phyloP scores from a whole-genome alignment of 805 yeast species.

The Candida arabinofermentans region DNA sequence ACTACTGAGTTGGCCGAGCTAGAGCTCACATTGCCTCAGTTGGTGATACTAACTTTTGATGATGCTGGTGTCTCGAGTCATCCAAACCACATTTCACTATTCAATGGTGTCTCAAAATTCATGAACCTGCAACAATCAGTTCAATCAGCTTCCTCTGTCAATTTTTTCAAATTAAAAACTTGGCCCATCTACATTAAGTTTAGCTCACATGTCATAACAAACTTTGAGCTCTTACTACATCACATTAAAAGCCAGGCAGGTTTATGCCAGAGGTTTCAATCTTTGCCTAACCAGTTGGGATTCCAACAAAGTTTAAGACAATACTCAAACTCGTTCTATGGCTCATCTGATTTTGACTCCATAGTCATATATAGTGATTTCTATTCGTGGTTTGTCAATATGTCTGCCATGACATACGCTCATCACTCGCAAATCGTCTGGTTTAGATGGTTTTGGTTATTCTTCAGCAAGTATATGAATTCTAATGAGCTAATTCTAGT shows the following conservation, averaged over 20 bases:
- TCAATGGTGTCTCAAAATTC: conserved; percentile 43
- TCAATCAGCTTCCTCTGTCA: conserved; percentile 1
- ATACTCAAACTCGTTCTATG: not conserved
- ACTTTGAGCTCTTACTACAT: conserved; percentile 30
- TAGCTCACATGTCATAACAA: conserved; percentile 42
- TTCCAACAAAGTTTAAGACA: not conserved
- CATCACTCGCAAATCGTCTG: conserved; percentile 92
- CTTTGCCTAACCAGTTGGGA: not conserved
- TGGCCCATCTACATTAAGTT: conserved; percentile 42
- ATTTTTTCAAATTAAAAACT: conserved; percentile 28
- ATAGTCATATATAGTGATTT: conserved; percentile 37
- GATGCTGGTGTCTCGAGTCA: conserved; percentile 78
- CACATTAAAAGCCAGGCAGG: not conserved
- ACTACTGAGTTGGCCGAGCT: conserved; percentile 14
- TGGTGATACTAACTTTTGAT: conserved; percentile 74
- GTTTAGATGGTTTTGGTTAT: conserved; percentile 89
- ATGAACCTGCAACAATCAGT: conserved; percentile 9
- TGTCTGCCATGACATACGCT: conserved; percentile 74
- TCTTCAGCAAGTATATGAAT: conserved; percentile 70
- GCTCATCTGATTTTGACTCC: not conserved
- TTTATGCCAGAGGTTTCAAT: not conserved
- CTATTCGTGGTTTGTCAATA: conserved; percentile 36
- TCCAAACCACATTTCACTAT: conserved; percentile 74
- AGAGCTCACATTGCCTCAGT: conserved; percentile 15
- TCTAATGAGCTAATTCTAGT: conserved; percentile 57